Conservation (phyloP, 371 early-diverging fungal genomes). For the Mortierella sp. region DNA sequence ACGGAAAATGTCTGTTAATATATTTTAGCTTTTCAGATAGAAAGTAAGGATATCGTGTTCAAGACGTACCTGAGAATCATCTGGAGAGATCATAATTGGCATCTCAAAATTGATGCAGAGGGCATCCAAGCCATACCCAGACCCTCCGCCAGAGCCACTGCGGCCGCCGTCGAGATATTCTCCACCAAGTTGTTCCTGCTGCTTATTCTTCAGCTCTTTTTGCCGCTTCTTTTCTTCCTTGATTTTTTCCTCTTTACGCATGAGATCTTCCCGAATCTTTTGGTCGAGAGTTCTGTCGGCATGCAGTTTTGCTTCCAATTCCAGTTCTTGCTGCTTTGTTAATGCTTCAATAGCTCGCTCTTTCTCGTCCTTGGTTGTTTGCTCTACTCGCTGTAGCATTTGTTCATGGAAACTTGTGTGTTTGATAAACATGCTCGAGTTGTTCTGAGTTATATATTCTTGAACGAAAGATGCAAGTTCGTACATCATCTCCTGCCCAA, state of each 20-base stretch:
- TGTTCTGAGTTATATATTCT: slow-evolving; percentile 75
- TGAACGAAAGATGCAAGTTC: slow-evolving; percentile 74
- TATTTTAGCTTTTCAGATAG: not conserved
- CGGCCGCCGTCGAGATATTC: slow-evolving; percentile 41
- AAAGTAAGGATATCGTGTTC: not conserved
- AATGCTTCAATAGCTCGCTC: slow-evolving; percentile 52
- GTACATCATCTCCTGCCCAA: slow-evolving; percentile 83
- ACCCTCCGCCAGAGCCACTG: slow-evolving; percentile 38
- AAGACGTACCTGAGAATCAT: slow-evolving; percentile 56
- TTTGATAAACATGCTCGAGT: slow-evolving; percentile 66
- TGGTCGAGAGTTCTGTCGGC: slow-evolving; percentile 59
- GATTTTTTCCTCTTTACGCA: slow-evolving; percentile 63
- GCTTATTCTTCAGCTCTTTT: slow-evolving; percentile 47
- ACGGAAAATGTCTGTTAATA: not conserved
- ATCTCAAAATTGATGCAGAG: slow-evolving; percentile 64
- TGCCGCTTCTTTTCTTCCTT: slow-evolving; percentile 64
- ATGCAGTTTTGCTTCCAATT: slow-evolving; percentile 54
- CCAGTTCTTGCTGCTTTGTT: slow-evolving; percentile 58
- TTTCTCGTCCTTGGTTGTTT: slow-evolving; percentile 60
- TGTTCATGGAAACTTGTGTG: slow-evolving; percentile 71
- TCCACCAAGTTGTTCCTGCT: slow-evolving; percentile 45
- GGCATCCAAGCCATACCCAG: slow-evolving; percentile 59
- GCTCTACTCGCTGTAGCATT: slow-evolving; percentile 72
- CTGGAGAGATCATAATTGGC: slow-evolving; percentile 61
- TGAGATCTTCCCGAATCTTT: slow-evolving; percentile 62